phyloP scores from a whole-genome alignment of 1,139 yeast species.

The Spathaspora sp. region DNA sequence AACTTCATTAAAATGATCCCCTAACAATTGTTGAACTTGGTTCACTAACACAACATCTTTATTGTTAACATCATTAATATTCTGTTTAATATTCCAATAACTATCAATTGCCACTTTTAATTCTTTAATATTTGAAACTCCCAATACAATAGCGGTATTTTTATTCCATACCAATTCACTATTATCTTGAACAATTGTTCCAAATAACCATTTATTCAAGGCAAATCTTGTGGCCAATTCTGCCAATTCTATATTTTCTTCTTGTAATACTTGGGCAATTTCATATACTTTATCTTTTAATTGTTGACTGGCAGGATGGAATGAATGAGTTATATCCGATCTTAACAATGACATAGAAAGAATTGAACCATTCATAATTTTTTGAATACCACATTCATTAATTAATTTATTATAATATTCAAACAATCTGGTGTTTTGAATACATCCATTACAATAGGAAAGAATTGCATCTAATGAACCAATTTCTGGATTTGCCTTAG shows the following conservation, averaged over 20 bases:
- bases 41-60: slow-evolving; percentile 44
- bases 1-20: slow-evolving; percentile 58
- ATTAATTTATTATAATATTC: slow-evolving; percentile 51
- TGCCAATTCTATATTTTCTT: slow-evolving; percentile 62
- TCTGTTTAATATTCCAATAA: slow-evolving; percentile 49
- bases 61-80: slow-evolving; percentile 28
- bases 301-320: slow-evolving; percentile 79
- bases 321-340: slow-evolving; percentile 61
- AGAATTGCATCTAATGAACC: slow-evolving; percentile 70
- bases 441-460: slow-evolving; percentile 79
- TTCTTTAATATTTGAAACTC: slow-evolving; percentile 65
- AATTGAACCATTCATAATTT: slow-evolving; percentile 77
- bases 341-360: slow-evolving; percentile 85
- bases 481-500: slow-evolving; percentile 30
- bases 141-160: slow-evolving; percentile 66
- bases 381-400: slow-evolving; percentile 52
- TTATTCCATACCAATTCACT: slow-evolving; percentile 25
- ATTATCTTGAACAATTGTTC: slow-evolving; percentile 13
- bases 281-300: slow-evolving; percentile 54
- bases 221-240: slow-evolving; percentile 82
- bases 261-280: slow-evolving; percentile 47
- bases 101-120: slow-evolving; percentile 60
- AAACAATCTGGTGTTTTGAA: slow-evolving; percentile 68
- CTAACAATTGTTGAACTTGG: slow-evolving; percentile 46
- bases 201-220: slow-evolving; percentile 54